Conservation (phyloP, 1,139 yeast genomes). For the Schwanniomyces etchellsii region DNA sequence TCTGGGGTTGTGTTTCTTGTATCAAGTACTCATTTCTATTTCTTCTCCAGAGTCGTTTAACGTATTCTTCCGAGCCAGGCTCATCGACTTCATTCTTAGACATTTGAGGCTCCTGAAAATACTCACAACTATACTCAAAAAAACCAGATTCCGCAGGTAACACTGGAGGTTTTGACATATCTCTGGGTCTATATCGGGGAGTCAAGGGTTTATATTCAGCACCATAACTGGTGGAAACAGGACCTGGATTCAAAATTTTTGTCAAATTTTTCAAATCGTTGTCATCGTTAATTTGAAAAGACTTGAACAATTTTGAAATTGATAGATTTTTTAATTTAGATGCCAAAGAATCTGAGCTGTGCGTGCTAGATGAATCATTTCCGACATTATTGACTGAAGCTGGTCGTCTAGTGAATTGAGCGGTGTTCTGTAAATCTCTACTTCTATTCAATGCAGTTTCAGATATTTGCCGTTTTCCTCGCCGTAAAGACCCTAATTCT, state of each 20-base stretch:
- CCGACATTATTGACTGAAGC: slow-evolving; percentile 10
- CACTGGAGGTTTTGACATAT: slow-evolving; percentile 31
- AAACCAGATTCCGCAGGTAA: slow-evolving; percentile 70
- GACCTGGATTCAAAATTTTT: slow-evolving; percentile 33
- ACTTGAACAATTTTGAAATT: slow-evolving; percentile 37
- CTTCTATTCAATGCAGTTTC: slow-evolving; percentile 21
- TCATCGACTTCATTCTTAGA: slow-evolving; percentile 81
- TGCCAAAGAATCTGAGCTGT: slow-evolving; percentile 29
- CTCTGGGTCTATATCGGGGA: slow-evolving; percentile 44
- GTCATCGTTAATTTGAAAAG: slow-evolving; percentile 39
- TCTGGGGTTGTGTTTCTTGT: slow-evolving; percentile 85
- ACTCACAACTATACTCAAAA: slow-evolving; percentile 84
- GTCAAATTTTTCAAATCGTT: slow-evolving; percentile 34
- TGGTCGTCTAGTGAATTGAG: slow-evolving; percentile 26
- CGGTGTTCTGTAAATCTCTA: slow-evolving; percentile 11
- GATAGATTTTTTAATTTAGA: slow-evolving; percentile 36
- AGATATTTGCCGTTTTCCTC: slow-evolving; percentile 2
- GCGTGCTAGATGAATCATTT: slow-evolving; percentile 11
- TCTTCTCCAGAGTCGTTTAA: slow-evolving; percentile 81
- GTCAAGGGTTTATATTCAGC: slow-evolving; percentile 46
- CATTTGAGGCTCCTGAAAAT: slow-evolving; percentile 96
- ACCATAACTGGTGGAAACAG: slow-evolving; percentile 44
- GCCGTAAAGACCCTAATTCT: slow-evolving; percentile 12
- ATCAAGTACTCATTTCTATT: slow-evolving; percentile 84
- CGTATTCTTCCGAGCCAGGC: slow-evolving; percentile 86